Evolutionary conservation across 495 filamentous ascomycete species (phyloP).

Genomic region (Peziza echinospora): DNA sequence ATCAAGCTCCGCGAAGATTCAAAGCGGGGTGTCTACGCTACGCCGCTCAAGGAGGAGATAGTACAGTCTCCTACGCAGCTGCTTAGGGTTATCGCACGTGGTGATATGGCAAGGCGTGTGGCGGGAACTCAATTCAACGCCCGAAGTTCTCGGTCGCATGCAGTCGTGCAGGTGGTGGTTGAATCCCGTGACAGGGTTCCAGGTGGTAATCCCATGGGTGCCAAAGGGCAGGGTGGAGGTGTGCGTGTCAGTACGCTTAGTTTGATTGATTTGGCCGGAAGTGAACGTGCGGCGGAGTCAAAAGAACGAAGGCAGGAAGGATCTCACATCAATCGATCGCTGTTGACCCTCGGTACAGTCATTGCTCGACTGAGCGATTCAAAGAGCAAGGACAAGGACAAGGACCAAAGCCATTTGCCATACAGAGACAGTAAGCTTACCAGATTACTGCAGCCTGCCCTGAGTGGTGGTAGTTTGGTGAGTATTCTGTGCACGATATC

Average conservation of each 20-base stretch:
- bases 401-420: constrained; percentile 62
- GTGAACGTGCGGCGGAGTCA: constrained; percentile 81
- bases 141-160: constrained; percentile 89
- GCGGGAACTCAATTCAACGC: constrained; percentile 92
- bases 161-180: constrained; percentile 95
- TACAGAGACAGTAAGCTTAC: constrained; percentile 97
- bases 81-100: constrained; percentile 80
- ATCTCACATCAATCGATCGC: constrained; percentile 93
- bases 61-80: constrained; percentile 94
- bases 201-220: constrained; percentile 19
- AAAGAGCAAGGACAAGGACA: constrained; percentile 52
- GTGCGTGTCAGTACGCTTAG: constrained; percentile 88
- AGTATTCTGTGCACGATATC: constrained; percentile 94
- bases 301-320: constrained; percentile 90
- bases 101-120: constrained; percentile 72
- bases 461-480: constrained; percentile 83
- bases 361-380: constrained; percentile 60
- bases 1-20: constrained; percentile 92
- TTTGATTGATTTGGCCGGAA: constrained; percentile 89
- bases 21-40: constrained; percentile 91
- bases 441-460: constrained; percentile 69
- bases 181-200: constrained; percentile 75
- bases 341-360: constrained; percentile 86
- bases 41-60: constrained; percentile 90
- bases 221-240: constrained; percentile 57